Evolutionary conservation across 306 rosid species (phyloP), one percentile per base, ranked within the genome.

Genomic region (Citrullus mucosospermus): DNA sequence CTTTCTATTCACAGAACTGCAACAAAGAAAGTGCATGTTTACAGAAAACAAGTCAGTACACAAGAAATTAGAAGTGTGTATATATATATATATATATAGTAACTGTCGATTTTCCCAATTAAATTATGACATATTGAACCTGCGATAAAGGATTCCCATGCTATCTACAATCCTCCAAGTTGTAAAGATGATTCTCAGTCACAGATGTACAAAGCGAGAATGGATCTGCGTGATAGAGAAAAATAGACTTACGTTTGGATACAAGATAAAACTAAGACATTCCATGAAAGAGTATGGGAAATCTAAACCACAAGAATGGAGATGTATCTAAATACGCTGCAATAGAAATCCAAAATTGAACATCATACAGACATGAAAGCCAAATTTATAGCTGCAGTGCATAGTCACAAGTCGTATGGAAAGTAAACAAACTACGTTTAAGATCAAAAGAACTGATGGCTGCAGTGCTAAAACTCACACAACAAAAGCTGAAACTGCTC

Each of bases 71-170:
- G 0, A 56, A 30, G 44, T 18, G 28, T 25, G 28, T 25, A 1
- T 25, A 25, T 25, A 1, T 25, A 25, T 25, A 36, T 15, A 55
- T 50, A 72, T 25, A 79, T 60, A 36, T 69, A 70, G 12, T 80
- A 78, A 25, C 38, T 48, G 43, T 4, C 7, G 9, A 20, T 25
- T 39, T 30, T 83, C 46, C 44, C 8, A 36, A 70, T n/a, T 69
- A 70, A 81, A 81, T 66, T 77, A 72, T 58, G 77, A 73, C 75
- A 43, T 48, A 55, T 22, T 78, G 75, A 67, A 92, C 99, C 98
- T 90, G 91, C 98, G 99, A 18, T 88, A 78, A 85, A 82, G 72
- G 72, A 84, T 90, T 80, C 96, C 98, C 99, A 96, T 96, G 81
- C 56, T 82, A 84, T 88, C 82, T 86, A 91, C 81, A 80, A 80